Conservation (phyloP, 129 eudicot species). For the Flaveria robusta region DNA sequence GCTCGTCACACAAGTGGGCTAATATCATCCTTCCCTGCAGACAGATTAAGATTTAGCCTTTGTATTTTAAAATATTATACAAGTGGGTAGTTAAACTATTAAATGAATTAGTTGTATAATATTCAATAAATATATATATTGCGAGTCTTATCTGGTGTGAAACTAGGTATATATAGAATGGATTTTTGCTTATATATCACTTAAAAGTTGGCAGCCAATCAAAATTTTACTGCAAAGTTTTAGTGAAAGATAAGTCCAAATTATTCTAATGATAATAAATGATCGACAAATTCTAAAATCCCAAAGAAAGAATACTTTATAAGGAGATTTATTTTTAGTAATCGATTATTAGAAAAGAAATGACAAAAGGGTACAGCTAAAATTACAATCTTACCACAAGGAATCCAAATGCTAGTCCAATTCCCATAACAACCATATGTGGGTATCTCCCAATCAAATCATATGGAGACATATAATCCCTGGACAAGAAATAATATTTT, state of each 20-base stretch:
- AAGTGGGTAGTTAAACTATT: background rate
- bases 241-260: background rate
- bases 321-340: background rate
- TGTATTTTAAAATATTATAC: background rate
- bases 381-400: constrained; percentile 74
- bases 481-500: constrained; percentile 33
- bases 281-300: constrained; percentile 3
- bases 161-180: background rate
- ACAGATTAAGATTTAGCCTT: constrained; percentile 18
- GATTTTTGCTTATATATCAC: background rate
- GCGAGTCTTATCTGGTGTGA: background rate
- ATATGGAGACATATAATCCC: constrained; percentile 88
- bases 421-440: constrained; percentile 75
- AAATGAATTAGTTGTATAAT: background rate
- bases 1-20: constrained; percentile 97
- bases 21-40: constrained; percentile 98
- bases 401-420: constrained; percentile 94
- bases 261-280: background rate
- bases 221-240: background rate
- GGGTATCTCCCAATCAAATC: constrained; percentile 77
- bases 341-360: constrained; percentile 5
- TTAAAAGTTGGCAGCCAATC: constrained; percentile 7
- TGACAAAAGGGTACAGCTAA: background rate
- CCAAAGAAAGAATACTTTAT: background rate
- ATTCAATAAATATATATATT: background rate